Evolutionary conservation across 305 asterid genomes (phyloP), one percentile per base, ranked within the genome.

Genomic region (Ajuga reptans): DNA sequence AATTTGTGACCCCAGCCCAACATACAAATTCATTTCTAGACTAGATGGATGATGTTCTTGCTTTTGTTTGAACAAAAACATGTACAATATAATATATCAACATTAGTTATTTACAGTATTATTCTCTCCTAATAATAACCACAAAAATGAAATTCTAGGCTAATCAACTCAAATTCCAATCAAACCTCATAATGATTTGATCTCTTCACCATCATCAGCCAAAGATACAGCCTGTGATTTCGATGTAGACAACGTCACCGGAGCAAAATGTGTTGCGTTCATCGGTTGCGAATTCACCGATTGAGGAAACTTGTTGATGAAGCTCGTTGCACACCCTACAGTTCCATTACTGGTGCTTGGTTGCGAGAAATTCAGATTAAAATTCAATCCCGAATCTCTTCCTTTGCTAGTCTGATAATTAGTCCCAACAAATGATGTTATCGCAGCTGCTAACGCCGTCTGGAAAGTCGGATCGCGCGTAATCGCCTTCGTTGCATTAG

Each of bases 391-490:
- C 8, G 75, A 64, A 42, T 69, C 78, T 34, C 64, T 66, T 60
- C 74, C 82, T 17, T 64, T 62, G 57, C 4, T 54, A 21, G 27
- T 2, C 1, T 2, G 1, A 34, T 39, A 27, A 18, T 52, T 45
- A 24, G 10, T 77, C 36, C 80, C 80, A 16, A 82, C 74, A 62
- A 79, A 29, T 0, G 86, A 79, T 12, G 82, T 61, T 41, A 82
- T 72, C 0, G 81, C 84, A 21, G 81, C 80, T 12, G 81, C 78
- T 31, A 82, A 72, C 2, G 82, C 86, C 0, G 86, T 64, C 33
- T 65, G 86, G 10, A 82, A 79, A 0, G 5, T 55, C 2, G 82
- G 80, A 68, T 79, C 75, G n/a, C 41, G 34, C 21, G 80, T 58
- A 9, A 82, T 77, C 21, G 74, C 81, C 74, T 72, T 75, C 3